Conservation (phyloP, 805 yeast genomes). For the Myxozyma sirexii region DNA sequence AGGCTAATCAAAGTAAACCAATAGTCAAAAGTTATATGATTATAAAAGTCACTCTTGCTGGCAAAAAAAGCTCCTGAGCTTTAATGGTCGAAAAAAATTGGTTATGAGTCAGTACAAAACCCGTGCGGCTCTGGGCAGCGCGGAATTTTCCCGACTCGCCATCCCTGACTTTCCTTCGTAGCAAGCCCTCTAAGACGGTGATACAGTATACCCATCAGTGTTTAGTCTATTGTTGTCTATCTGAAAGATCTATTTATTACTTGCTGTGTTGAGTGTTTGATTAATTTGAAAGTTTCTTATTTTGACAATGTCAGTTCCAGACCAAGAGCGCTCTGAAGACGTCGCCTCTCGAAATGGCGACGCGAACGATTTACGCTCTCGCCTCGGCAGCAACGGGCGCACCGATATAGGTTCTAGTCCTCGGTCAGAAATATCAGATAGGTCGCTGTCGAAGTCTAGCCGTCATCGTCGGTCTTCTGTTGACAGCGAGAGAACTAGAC, state of each 20-base stretch:
- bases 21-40: not conserved
- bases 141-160: not conserved
- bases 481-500: constrained; percentile 15
- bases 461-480: constrained; percentile 11
- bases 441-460: constrained; percentile 19
- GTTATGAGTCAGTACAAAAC: not conserved
- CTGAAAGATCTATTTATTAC: not conserved
- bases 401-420: constrained; percentile 3
- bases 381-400: constrained; percentile 3
- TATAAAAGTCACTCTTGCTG: too few relatives aligned
- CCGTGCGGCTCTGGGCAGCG: not conserved
- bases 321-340: not conserved
- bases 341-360: constrained; percentile 5
- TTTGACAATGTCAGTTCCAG: not conserved
- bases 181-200: not conserved
- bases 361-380: constrained; percentile 4
- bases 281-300: too few relatives aligned
- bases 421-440: constrained; percentile 13
- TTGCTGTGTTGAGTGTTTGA: too few relatives aligned
- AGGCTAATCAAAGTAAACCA: not conserved
- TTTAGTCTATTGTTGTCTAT: not conserved
- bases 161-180: not conserved
- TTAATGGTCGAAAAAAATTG: not conserved
- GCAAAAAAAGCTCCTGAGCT: too few relatives aligned
- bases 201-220: not conserved